Conservation (phyloP, 176 grass and related monocot genomes). For the Ensete ventricosum region DNA sequence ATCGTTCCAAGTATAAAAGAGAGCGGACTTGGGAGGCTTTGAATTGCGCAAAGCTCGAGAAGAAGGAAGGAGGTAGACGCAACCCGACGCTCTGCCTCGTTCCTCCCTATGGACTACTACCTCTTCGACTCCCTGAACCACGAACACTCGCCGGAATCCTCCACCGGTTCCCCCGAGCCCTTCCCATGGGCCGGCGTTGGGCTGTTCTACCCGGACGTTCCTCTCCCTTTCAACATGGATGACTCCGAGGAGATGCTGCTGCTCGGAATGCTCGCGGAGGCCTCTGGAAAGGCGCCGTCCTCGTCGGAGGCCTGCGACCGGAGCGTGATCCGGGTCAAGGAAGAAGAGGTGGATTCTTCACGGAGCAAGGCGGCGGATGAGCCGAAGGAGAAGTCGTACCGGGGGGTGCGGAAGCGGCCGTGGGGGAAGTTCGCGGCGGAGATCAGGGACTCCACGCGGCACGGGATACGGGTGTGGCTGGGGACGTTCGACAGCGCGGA, state of each 20-base stretch:
- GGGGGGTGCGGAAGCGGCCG: conserved; percentile 53
- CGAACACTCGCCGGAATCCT: conserved; percentile 32
- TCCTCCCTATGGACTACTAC: conserved; percentile 7
- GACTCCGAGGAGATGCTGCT: conserved; percentile 37
- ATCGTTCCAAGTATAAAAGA: conserved; percentile 5
- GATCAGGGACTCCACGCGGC: conserved; percentile 60
- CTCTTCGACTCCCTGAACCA: conserved; percentile 1
- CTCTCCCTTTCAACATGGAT: conserved; percentile 26
- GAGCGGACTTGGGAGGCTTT: not conserved
- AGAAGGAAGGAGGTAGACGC: no score
- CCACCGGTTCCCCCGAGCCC: conserved; percentile 25
- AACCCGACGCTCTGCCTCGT: not conserved
- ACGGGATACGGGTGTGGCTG: conserved; percentile 55
- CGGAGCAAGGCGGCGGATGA: no score
- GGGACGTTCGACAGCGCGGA: conserved; percentile 66
- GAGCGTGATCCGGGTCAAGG: not conserved
- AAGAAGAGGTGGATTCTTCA: conserved; percentile 16
- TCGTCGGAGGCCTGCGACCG: not conserved
- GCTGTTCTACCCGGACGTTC: not conserved
- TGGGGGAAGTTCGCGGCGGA: conserved; percentile 77
- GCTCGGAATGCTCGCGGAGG: conserved; percentile 18
- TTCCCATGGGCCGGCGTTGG: conserved; percentile 1
- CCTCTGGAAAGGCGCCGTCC: not conserved
- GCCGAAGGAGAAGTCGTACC: conserved; percentile 14
- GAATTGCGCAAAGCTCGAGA: not conserved